Percentiles rank a stretch among this genome's conserved stretches.
These are phyloP conservation scores for Crassisporium funariophilum DNA, from an alignment of 768 basidiomycete species.

Conservation along the genomic window DNA sequence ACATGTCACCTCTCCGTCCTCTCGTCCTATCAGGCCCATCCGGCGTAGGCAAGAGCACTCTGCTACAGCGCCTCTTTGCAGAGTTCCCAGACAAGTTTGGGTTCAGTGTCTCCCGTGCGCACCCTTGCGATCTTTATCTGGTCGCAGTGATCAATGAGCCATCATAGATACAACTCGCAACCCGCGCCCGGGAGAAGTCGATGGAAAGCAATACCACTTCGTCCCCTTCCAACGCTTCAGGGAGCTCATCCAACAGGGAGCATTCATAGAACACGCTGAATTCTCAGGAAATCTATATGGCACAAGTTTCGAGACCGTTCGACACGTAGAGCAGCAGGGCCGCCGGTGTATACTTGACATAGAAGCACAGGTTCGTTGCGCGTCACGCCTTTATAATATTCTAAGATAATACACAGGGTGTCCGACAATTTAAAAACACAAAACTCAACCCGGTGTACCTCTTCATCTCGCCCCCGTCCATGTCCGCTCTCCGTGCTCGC, in stretches of 20 bases:
- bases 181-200: slow-evolving; percentile 78
- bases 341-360: slow-evolving; percentile 93
- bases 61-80: slow-evolving; percentile 77
- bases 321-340: slow-evolving; percentile 64
- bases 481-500: slow-evolving; percentile 68
- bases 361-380: slow-evolving; percentile 85
- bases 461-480: slow-evolving; percentile 88
- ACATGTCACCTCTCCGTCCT: slow-evolving; percentile 53
- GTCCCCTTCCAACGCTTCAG: slow-evolving; percentile 72
- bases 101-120: slow-evolving; percentile 92
- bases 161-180: slow-evolving; percentile 82
- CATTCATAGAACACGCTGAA: slow-evolving; percentile 93
- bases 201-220: slow-evolving; percentile 90
- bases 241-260: slow-evolving; percentile 63
- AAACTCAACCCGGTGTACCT: slow-evolving; percentile 83
- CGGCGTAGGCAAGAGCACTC: slow-evolving; percentile 93
- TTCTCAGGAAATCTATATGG: slow-evolving; percentile 94
- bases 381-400: not conserved
- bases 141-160: slow-evolving; percentile 14
- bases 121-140: slow-evolving; percentile 8
- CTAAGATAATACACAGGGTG: slow-evolving; percentile 59
- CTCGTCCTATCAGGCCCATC: slow-evolving; percentile 91
- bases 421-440: slow-evolving; percentile 87
- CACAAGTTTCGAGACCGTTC: slow-evolving; percentile 81
- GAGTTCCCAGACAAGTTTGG: slow-evolving; percentile 86